These are phyloP conservation scores for Elsinoe necatrix DNA, from an alignment of 2,329 filamentous ascomycete genomes.

Conservation along the genomic window DNA sequence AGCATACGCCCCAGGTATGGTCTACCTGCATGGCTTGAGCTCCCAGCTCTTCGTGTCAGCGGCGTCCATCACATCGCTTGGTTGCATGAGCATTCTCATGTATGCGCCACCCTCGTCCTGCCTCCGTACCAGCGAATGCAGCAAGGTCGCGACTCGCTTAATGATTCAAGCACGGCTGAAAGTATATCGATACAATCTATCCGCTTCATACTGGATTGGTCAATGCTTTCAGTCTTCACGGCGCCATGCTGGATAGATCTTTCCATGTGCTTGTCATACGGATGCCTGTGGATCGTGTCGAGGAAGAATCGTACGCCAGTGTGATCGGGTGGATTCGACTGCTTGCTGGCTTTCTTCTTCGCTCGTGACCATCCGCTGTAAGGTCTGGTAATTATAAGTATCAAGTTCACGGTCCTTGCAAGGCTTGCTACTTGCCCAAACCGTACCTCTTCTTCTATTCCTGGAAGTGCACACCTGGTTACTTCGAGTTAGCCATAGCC, in stretches of 20 bases:
- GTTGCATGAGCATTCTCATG: background rate
- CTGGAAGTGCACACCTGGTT: background rate
- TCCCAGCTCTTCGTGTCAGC: conserved; percentile 7
- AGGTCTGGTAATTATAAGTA: background rate
- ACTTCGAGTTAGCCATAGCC: background rate
- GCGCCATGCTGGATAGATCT: background rate
- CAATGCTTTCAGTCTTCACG: background rate
- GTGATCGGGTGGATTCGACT: background rate
- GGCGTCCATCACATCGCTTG: conserved; percentile 1
- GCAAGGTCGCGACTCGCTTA: conserved; percentile 11
- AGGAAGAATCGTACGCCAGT: background rate
- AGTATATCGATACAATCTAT: conserved; percentile 6
- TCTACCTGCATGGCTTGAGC: conserved; percentile 1
- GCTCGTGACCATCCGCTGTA: background rate
- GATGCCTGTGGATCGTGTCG: conserved; percentile 1
- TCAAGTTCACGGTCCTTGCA: background rate
- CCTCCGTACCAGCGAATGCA: background rate
- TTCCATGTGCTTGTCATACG: conserved; percentile 2
- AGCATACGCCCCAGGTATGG: background rate
- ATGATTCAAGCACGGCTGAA: background rate
- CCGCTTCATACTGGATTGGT: background rate
- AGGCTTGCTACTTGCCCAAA: conserved; percentile 1
- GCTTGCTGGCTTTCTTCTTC: background rate
- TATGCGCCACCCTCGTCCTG: background rate
- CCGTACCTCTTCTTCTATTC: background rate